Base-by-base conservation (phyloP, 768 basidiomycete species). In the Naganishia vishniacii region DNA sequence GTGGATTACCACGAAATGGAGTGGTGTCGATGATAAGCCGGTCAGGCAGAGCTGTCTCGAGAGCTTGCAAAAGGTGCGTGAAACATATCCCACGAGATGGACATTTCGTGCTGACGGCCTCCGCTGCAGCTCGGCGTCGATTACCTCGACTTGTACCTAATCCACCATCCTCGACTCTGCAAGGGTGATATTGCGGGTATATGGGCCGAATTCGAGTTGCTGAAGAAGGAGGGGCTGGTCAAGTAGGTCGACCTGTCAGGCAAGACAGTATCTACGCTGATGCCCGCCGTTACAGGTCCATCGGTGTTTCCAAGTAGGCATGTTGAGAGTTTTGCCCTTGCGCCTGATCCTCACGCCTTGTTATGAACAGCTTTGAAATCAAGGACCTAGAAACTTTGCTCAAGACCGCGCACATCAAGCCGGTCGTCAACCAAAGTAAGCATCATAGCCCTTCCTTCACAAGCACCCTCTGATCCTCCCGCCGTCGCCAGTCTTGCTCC, bases 341-440 rank as follows among this genome's bases (percentile, higher is more conserved):
- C 31, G 32, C 28, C 20, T 44, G 16, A 13, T 59, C 41, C 26
- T 26, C 29, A 37, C 34, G 8, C 34, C 29, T 25, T 40, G 0
- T 60, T 8, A 7, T 59, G 41, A 66, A 46, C 77, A 88, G 88
- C 75, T 88, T 85, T 73, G 72, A 71, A 4, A 66, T 86, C 32
- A 72, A 79, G 0, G 75, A 84, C 49, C 78, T 89, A 18, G 78
- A 86, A 69, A 73, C 73, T 3, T 66, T 88, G 3, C 59, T 84
- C 59, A 82, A 81, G 68, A 71, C 75, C 0, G 84, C 84, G 0
- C 79, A 76, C 37, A 75, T 85, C 68, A 83, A 80, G 40, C 88
- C 87, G 3, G 85, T 83, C 0, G 86, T 86, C 42, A 88, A 89
- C 71, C 87, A 89, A 79, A 70, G 86, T 84, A n/a, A 3, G 66